Conservation (phyloP, 495 filamentous ascomycete species). For the Hypoxylon intermedium region DNA sequence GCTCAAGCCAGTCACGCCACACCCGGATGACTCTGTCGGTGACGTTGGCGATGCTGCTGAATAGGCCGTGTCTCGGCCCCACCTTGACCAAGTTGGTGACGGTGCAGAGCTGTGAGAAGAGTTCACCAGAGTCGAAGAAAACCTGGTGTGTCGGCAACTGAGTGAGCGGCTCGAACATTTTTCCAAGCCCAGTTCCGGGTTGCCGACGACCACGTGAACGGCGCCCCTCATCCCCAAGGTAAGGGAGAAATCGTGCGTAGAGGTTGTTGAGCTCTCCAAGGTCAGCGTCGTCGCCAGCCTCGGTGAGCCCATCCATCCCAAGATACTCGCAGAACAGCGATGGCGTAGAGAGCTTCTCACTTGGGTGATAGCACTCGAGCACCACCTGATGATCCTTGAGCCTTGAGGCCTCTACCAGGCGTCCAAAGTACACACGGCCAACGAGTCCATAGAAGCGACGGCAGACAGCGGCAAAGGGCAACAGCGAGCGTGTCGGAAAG, state of each 20-base stretch:
- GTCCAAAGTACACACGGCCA: conserved; percentile 70
- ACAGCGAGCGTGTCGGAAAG: conserved; percentile 66
- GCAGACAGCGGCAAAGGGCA: conserved; percentile 66
- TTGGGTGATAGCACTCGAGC: conserved; percentile 79
- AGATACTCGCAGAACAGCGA: conserved; percentile 73
- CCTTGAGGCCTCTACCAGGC: conserved; percentile 64
- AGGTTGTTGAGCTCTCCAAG: conserved; percentile 45
- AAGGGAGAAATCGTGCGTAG: conserved; percentile 68
- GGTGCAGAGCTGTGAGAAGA: conserved; percentile 74
- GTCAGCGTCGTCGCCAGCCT: conserved; percentile 48
- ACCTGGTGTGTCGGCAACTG: conserved; percentile 63
- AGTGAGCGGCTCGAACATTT: conserved; percentile 25
- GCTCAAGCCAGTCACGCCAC: conserved; percentile 70
- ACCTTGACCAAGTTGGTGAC: conserved; percentile 72
- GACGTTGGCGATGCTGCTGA: conserved; percentile 66
- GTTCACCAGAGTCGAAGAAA: conserved; percentile 69
- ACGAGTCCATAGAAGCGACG: conserved; percentile 72
- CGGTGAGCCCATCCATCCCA: conserved; percentile 60
- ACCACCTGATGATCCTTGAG: conserved; percentile 69
- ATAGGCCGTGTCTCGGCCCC: conserved; percentile 64
- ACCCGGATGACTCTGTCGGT: conserved; percentile 70
- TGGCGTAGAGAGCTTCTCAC: conserved; percentile 69
- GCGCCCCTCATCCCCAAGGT: conserved; percentile 54
- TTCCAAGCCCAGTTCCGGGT: conserved; percentile 17
- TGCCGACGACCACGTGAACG: conserved; percentile 44